These are phyloP conservation scores for Beauveria sp. DNA, from an alignment of 2,329 filamentous ascomycete species.

Conservation along the genomic window DNA sequence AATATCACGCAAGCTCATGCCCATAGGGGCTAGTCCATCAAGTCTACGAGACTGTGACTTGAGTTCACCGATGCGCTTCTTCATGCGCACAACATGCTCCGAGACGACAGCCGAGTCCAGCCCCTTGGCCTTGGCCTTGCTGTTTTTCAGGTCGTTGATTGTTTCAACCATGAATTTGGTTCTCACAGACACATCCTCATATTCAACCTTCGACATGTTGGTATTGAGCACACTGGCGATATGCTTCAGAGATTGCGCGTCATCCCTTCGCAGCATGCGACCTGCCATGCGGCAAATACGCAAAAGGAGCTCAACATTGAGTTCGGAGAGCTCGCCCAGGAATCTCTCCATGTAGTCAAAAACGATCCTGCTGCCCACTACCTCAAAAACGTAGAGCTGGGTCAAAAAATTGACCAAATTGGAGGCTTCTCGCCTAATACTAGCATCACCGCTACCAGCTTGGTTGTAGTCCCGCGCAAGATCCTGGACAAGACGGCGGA, in stretches of 20 bases:
- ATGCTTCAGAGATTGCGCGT: constrained; percentile 80
- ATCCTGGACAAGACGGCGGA: constrained; percentile 68
- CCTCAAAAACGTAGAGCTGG: constrained; percentile 86
- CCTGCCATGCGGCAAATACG: constrained; percentile 78
- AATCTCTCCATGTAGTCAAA: constrained; percentile 87
- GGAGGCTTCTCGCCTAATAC: constrained; percentile 34
- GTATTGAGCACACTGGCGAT: constrained; percentile 75
- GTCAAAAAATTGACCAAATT: constrained; percentile 80
- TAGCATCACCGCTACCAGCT: constrained; percentile 31
- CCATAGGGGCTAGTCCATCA: constrained; percentile 72
- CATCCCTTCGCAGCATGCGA: constrained; percentile 76
- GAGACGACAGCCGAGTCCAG: constrained; percentile 64
- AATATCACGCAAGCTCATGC: constrained; percentile 75
- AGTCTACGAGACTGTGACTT: constrained; percentile 50
- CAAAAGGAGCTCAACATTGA: constrained; percentile 82
- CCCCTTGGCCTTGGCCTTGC: constrained; percentile 70
- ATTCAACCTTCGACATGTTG: constrained; percentile 58
- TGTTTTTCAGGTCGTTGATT: constrained; percentile 91
- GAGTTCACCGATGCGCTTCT: constrained; percentile 75
- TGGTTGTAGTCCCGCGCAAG: constrained; percentile 60
- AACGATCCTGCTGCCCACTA: constrained; percentile 72
- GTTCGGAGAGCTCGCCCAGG: constrained; percentile 66
- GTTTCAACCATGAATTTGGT: constrained; percentile 98
- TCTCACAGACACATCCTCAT: constrained; percentile 68
- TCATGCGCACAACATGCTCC: constrained; percentile 82